Conservation (phyloP, 306 rosid species). For the Rubus idaeus region DNA sequence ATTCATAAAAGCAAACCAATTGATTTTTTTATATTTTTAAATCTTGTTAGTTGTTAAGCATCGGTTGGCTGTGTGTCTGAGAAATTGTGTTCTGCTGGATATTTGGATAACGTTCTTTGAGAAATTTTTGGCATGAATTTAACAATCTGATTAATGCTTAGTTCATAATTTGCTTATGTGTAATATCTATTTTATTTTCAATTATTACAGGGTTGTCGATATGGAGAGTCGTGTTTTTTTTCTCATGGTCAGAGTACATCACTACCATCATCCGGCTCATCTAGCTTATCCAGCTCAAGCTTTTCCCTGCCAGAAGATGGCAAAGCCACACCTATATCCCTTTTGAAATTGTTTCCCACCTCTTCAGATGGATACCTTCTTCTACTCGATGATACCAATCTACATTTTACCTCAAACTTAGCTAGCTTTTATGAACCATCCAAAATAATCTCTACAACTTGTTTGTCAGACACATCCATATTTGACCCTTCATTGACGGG, state of each 20-base stretch:
- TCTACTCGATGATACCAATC: constrained; percentile 62
- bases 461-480: constrained; percentile 45
- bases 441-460: constrained; percentile 62
- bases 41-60: not conserved
- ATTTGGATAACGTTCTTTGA: too few species aligned
- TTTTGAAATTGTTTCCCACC: constrained; percentile 46
- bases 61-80: not conserved
- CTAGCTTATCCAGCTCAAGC: constrained; percentile 32
- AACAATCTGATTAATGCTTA: not conserved
- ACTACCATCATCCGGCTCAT: constrained; percentile 30
- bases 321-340: constrained; percentile 37
- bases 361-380: constrained; percentile 53
- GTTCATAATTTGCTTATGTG: not conserved
- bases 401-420: constrained; percentile 49
- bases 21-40: not conserved
- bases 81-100: not conserved
- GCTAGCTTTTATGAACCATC: constrained; percentile 53
- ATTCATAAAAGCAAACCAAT: not conserved
- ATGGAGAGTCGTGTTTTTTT: constrained; percentile 65
- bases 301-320: constrained; percentile 53
- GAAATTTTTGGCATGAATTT: not conserved
- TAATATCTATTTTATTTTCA: constrained; percentile 6
- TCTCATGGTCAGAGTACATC: constrained; percentile 53
- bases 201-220: constrained; percentile 72
- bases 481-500: constrained; percentile 45